Evolutionary conservation across 2,329 filamentous ascomycete species (phyloP), one percentile per base, ranked within the genome.

Genomic region (Aureobasidium sp.): DNA sequence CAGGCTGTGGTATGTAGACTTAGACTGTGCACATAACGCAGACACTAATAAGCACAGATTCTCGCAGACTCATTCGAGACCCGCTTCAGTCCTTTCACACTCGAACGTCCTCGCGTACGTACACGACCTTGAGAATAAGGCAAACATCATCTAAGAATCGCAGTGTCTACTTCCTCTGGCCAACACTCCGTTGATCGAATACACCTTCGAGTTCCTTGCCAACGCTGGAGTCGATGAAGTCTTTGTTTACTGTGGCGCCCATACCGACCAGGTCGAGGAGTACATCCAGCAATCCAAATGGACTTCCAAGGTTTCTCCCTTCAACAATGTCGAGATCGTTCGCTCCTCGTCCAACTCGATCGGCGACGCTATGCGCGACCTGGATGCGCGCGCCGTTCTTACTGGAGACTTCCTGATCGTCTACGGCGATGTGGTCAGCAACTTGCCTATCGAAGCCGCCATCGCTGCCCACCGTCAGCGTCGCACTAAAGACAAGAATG

Each of bases 171-270:
- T 99, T 7, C 91, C 93, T 11, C 82, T 99, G 63, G 94, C 91
- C 63, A 97, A 97, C 74, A 92, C 88, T 1, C 93, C 94, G 37
- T 81, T 99, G 65, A 96, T 99, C 76, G 94, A 99, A 75, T 97
- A 99, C 74, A 97, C 93, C 4, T 86, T 97, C 69, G 92, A 97
- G 72, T 97, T 96, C 70, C 85, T 99, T 1, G 91, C 91, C 66
- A 93, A 93, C 82, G 91, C 94, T 62, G 91, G 92, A 62, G 91
- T 97, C n/a, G 86, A 94, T 68, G 90, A 97, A 66, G 89, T 97
- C 59, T 96, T 89, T 73, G 83, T 99, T 62, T 97, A 97, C 78
- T 93, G 89, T 68, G 90, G 91, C 63, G 86, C 90, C 32, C 91
- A 97, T 73, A 89, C 88, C 34, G 88, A 94, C 63, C 85, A 91